Evolutionary conservation across 1,139 yeast species (phyloP).

Genomic region (Kodamaea sp.): DNA sequence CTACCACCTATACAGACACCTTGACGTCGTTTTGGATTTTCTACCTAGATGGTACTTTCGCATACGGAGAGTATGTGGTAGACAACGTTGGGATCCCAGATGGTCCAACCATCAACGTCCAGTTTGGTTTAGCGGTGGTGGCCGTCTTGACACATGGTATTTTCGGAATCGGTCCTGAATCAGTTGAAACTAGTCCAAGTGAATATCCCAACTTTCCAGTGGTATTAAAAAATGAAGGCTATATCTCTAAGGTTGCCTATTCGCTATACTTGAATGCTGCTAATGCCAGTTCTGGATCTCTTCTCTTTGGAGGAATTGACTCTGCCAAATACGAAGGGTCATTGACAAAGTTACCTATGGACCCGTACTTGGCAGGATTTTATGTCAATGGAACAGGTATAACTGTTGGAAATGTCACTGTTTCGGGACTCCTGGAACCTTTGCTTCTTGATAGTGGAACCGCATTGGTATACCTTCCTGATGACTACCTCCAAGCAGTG

Average conservation of each 20-base stretch:
- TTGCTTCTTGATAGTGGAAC: conserved; percentile 69
- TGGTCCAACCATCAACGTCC: conserved; percentile 9
- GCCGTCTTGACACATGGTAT: conserved; percentile 15
- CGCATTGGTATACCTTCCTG: conserved; percentile 56
- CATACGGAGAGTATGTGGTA: conserved; percentile 9
- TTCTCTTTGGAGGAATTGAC: conserved; percentile 35
- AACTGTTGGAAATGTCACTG: conserved; percentile 5
- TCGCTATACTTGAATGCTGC: conserved; percentile 22
- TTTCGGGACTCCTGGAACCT: not conserved
- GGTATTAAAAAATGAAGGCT: conserved; percentile 19
- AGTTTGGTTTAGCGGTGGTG: conserved; percentile 18
- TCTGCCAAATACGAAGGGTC: conserved; percentile 26
- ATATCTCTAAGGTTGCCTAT: conserved; percentile 20
- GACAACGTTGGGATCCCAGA: conserved; percentile 10
- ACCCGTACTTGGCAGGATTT: conserved; percentile 1
- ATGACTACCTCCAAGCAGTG: conserved; percentile 13
- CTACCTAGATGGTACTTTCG: conserved; percentile 13
- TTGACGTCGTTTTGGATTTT: conserved; percentile 4
- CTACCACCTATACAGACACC: conserved; percentile 8
- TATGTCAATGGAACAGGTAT: conserved; percentile 19
- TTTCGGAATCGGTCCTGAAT: conserved; percentile 20
- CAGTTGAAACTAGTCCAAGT: conserved; percentile 11
- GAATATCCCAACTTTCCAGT: conserved; percentile 22
- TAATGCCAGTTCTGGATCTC: conserved; percentile 18
- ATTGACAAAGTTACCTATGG: conserved; percentile 14